Conservation (phyloP, 1,139 yeast genomes). For the Kodamaea arcana region DNA sequence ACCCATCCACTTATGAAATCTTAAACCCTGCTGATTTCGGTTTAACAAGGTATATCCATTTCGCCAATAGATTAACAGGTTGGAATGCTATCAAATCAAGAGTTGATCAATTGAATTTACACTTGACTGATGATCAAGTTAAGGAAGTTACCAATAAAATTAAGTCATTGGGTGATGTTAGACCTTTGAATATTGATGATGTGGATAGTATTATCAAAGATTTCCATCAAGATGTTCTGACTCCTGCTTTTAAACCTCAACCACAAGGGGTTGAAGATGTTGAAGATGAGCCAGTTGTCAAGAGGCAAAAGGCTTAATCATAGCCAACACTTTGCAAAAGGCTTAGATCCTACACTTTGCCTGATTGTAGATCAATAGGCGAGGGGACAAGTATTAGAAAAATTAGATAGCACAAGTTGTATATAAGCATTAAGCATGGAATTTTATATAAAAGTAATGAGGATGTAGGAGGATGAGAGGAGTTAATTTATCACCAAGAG, state of each 20-base stretch:
- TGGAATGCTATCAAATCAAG: conserved; percentile 99
- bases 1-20: conserved; percentile 97
- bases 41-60: conserved; percentile 90
- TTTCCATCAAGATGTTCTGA: conserved; percentile 66
- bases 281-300: conserved; percentile 29
- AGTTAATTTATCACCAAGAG: no score
- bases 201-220: conserved; percentile 96
- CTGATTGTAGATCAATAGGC: no score
- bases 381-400: no score
- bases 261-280: conserved; percentile 19
- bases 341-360: no score
- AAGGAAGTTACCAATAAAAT: conserved; percentile 93
- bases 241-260: conserved; percentile 27
- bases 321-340: no score
- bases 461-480: no score
- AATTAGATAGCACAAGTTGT: no score
- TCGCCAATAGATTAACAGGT: conserved; percentile 96
- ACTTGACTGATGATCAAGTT: conserved; percentile 86
- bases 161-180: conserved; percentile 90
- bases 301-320: conserved; percentile 32
- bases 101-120: conserved; percentile 92
- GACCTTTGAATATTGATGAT: conserved; percentile 92
- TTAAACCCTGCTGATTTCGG: conserved; percentile 94
- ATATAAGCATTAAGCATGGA: no score
- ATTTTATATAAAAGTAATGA: no score